These are phyloP conservation scores for Parmelia sp. DNA, from an alignment of 495 filamentous ascomycete genomes.

Conservation along the genomic window DNA sequence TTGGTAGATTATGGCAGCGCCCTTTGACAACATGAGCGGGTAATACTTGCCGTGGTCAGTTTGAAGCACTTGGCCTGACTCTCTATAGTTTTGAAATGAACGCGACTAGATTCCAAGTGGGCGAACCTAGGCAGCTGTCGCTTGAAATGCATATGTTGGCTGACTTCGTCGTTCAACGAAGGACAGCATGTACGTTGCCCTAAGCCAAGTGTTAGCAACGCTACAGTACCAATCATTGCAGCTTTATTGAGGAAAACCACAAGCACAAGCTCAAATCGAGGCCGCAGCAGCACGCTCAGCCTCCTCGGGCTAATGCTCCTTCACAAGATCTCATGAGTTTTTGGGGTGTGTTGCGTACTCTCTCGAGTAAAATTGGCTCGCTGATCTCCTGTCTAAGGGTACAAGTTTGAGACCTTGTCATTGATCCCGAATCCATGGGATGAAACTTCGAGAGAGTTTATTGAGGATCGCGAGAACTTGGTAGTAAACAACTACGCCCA, in stretches of 20 bases:
- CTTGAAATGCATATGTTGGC: conserved; percentile 4
- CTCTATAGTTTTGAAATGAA: conserved; percentile 84
- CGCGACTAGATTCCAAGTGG: conserved; percentile 80
- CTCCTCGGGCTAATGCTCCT: conserved; percentile 47
- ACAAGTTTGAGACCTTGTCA: conserved; percentile 90
- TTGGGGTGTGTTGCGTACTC: conserved; percentile 41
- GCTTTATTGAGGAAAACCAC: conserved; percentile 92
- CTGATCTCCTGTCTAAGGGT: conserved; percentile 48
- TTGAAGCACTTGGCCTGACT: conserved; percentile 11
- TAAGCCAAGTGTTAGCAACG: neutral
- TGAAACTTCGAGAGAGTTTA: conserved; percentile 59
- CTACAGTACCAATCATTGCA: conserved; percentile 30
- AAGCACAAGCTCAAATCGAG: conserved; percentile 54
- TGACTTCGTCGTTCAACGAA: conserved; percentile 34
- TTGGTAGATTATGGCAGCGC: conserved; percentile 72
- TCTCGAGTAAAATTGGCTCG: neutral
- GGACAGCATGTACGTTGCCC: conserved; percentile 66
- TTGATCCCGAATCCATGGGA: conserved; percentile 69
- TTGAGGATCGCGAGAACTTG: conserved; percentile 65
- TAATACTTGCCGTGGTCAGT: conserved; percentile 33
- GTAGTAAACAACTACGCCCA: conserved; percentile 82
- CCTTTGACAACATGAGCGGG: conserved; percentile 77
- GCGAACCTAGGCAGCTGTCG: conserved; percentile 24
- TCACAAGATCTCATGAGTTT: conserved; percentile 62
- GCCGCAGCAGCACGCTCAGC: conserved; percentile 45